These are phyloP conservation scores for Eucalyptus pauciflora DNA, from an alignment of 345 rosid genomes.

Conservation along the genomic window DNA sequence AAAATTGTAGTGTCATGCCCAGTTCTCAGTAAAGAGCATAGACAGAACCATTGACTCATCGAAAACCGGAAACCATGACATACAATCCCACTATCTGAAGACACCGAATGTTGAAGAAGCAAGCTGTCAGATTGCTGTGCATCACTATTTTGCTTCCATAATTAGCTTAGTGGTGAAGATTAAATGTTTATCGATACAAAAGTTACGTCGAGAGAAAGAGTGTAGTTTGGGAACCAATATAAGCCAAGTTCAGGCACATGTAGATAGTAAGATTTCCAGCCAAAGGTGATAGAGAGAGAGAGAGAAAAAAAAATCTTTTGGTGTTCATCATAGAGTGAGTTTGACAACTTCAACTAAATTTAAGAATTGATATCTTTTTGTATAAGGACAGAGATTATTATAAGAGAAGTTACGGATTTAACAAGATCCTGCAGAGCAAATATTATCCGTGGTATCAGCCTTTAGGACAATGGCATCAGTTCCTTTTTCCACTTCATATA, in stretches of 20 bases:
- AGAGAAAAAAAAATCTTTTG: not conserved
- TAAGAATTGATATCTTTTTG: not conserved
- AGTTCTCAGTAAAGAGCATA: not conserved
- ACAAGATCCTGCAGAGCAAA: not conserved
- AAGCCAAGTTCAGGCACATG: not conserved
- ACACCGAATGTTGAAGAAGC: not conserved
- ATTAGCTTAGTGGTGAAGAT: not conserved
- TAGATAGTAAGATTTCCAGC: not conserved
- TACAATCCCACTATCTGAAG: not conserved
- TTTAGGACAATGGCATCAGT: not conserved
- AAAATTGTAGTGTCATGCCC: not conserved
- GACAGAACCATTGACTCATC: not conserved
- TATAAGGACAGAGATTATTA: not conserved
- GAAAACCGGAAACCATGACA: not conserved
- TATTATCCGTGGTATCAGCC: not conserved
- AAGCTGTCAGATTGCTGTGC: not conserved
- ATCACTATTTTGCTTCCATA: not conserved
- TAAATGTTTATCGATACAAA: not conserved
- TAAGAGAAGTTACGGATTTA: not conserved
- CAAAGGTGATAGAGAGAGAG: not conserved
- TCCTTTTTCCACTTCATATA: not conserved
- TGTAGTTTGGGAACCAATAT: not conserved
- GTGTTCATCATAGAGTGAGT: not conserved
- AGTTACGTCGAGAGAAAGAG: not conserved
- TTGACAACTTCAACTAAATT: not conserved